phyloP scores from a whole-genome alignment of 768 basidiomycete genomes.

The Podaxis sp. region DNA sequence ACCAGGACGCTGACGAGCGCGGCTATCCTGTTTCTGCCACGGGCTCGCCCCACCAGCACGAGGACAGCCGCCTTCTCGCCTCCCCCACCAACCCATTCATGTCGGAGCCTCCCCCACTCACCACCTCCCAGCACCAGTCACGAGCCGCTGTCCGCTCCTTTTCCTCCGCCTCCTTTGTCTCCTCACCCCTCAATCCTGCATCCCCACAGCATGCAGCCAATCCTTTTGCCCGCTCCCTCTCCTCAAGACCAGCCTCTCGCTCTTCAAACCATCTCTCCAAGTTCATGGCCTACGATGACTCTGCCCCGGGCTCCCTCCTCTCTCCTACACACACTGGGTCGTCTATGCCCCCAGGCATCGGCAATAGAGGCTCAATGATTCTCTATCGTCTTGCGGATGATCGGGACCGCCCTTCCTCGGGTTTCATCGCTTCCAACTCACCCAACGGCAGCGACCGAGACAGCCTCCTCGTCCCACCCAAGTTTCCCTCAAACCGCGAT shows the following conservation, averaged over 20 bases:
- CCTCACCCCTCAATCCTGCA: conserved; percentile 53
- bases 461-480: conserved; percentile 34
- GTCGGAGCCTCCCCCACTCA: conserved; percentile 1
- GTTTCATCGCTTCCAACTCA: neutral
- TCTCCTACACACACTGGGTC: conserved; percentile 13
- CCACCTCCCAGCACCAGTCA: conserved; percentile 7
- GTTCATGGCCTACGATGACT: conserved; percentile 6
- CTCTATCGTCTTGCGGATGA: conserved; percentile 59
- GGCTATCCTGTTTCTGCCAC: neutral
- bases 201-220: conserved; percentile 18
- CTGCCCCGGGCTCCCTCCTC: neutral
- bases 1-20: neutral
- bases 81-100: conserved; percentile 2
- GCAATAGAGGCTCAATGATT: conserved; percentile 55
- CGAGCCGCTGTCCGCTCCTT: conserved; percentile 10
- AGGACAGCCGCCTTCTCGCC: conserved; percentile 18
- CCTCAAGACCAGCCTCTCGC: conserved; percentile 7
- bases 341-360: conserved; percentile 24
- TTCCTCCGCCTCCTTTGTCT: conserved; percentile 32
- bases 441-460: conserved; percentile 18
- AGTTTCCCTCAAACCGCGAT: conserved; percentile 24
- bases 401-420: conserved; percentile 9
- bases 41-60: neutral
- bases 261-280: conserved; percentile 8
- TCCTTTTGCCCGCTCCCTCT: conserved; percentile 16